A percentile compares a stretch with the other conserved stretches of the same genome.
phyloP scores from a whole-genome alignment of 345 rosid genomes.

The Syzygium aqueum region DNA sequence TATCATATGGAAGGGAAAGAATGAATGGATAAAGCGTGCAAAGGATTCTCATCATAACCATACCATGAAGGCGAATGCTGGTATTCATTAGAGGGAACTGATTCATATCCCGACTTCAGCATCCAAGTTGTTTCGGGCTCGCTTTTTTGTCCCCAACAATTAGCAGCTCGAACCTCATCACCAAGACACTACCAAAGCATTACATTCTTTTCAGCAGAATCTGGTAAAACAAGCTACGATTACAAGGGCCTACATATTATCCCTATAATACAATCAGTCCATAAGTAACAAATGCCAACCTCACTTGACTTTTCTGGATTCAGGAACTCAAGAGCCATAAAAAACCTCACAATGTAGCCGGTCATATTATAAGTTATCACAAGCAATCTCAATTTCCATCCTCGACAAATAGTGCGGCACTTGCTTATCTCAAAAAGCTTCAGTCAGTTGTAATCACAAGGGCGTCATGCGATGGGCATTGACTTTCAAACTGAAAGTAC shows the following conservation, averaged over 20 bases:
- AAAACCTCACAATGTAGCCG: not conserved
- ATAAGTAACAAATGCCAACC: not conserved
- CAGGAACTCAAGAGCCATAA: not conserved
- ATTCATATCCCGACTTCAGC: not conserved
- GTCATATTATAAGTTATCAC: not conserved
- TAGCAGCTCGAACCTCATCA: not conserved
- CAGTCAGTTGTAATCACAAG: not conserved
- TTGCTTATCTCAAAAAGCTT: not conserved
- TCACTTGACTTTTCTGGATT: not conserved
- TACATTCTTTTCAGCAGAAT: not conserved
- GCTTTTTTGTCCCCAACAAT: not conserved
- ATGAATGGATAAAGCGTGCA: not conserved
- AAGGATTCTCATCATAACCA: not conserved
- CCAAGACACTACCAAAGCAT: not conserved
- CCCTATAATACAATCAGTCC: not conserved
- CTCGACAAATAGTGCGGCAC: not conserved
- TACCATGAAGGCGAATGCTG: not conserved
- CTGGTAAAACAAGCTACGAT: not conserved
- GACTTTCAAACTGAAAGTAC: not conserved
- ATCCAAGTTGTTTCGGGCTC: not conserved
- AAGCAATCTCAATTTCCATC: not conserved
- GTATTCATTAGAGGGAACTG: not conserved
- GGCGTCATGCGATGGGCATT: not conserved
- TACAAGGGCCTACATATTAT: not conserved
- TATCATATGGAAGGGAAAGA: not conserved